Base-by-base conservation (phyloP, 2,329 filamentous ascomycete species). In the Fusarium sp. region DNA sequence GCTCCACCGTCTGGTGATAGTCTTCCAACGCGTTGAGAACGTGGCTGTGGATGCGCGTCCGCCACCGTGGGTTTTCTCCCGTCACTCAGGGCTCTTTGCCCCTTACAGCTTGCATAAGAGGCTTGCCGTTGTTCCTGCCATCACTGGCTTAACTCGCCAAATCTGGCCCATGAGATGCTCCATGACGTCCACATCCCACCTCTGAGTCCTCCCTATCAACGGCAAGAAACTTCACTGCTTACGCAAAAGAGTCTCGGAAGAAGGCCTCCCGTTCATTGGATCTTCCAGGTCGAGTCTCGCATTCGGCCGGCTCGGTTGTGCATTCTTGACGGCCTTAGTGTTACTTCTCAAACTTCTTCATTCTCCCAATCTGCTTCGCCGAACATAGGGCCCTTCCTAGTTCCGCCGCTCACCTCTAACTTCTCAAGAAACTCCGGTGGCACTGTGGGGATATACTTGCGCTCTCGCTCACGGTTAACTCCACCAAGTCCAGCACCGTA, bases 401-500 rank as follows among this genome's bases (percentile, higher is more conserved):
- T 42, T 29, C 68, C 83, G 11, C 85, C 86, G 68, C 82, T 85
- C 54, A 85, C 83, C 80, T 98, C 95, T 52, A 99, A 86, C 84
- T 94, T 97, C 68, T 92, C 90, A 68, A 99, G 84, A 79, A 98
- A 97, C 82, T 99, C 96, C 0, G 95, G 92, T 22, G 96, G 95
- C 58, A 99, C 93, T 0, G 94, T 97, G 4, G 96, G 96, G 49
- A 97, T 97, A 80, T 99, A 99, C 83, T 97, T 97, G 73, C 94
- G 88, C 81, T 97, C 96, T 62, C 94, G 88, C 82, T 98, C 96
- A 70, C 93, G 89, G 83, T 99, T 97, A 50, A 96, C 85, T 1
- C 96, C 96, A 9, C 96, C 96, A 78, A 98, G 96, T 1, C 96
- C 96, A 17, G 96, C 95, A 1, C 96, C 96, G 78, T 97, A 99